Percentiles rank a stretch among this genome's conserved stretches.
These are phyloP conservation scores for Sporothrix brunneoviolacea DNA, from an alignment of 2,329 filamentous ascomycete species.

Conservation along the genomic window DNA sequence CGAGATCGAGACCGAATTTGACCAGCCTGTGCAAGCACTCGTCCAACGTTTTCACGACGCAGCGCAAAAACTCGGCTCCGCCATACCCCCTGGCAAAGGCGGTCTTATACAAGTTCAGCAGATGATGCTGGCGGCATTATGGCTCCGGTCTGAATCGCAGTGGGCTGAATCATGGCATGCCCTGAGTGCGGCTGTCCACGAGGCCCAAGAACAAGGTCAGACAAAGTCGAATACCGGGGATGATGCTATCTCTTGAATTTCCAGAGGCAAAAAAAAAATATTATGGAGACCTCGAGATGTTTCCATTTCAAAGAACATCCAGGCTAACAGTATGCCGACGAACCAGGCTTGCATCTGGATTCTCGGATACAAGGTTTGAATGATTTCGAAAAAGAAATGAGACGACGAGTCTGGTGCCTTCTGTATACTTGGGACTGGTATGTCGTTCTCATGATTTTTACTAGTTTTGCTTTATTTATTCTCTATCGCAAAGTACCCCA, in stretches of 20 bases:
- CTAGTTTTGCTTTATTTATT: not conserved
- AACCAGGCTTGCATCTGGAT: slow-evolving; percentile 33
- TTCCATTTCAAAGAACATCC: too few relatives aligned
- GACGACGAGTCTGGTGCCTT: slow-evolving; percentile 39
- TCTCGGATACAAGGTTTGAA: slow-evolving; percentile 27
- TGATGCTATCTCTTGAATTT: too few relatives aligned
- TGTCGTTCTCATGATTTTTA: not conserved
- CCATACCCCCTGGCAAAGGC: slow-evolving; percentile 36
- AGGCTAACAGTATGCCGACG: too few relatives aligned
- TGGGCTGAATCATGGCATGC: slow-evolving; percentile 45
- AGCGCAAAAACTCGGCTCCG: slow-evolving; percentile 30
- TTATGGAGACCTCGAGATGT: too few relatives aligned
- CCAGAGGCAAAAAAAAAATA: too few relatives aligned
- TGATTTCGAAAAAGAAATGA: slow-evolving; percentile 41
- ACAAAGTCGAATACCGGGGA: not conserved
- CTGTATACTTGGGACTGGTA: slow-evolving; percentile 44
- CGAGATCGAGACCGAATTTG: slow-evolving; percentile 33
- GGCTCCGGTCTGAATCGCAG: slow-evolving; percentile 40
- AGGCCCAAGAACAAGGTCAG: slow-evolving; percentile 41
- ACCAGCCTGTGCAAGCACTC: not conserved
- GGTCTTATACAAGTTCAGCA: slow-evolving; percentile 42
- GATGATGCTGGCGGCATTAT: slow-evolving; percentile 39
- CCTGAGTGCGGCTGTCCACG: slow-evolving; percentile 35
- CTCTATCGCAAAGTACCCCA: slow-evolving; percentile 1
- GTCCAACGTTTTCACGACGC: not conserved